These are phyloP conservation scores for Fonsecaea monophora DNA, from an alignment of 2,329 filamentous ascomycete genomes.

Conservation along the genomic window DNA sequence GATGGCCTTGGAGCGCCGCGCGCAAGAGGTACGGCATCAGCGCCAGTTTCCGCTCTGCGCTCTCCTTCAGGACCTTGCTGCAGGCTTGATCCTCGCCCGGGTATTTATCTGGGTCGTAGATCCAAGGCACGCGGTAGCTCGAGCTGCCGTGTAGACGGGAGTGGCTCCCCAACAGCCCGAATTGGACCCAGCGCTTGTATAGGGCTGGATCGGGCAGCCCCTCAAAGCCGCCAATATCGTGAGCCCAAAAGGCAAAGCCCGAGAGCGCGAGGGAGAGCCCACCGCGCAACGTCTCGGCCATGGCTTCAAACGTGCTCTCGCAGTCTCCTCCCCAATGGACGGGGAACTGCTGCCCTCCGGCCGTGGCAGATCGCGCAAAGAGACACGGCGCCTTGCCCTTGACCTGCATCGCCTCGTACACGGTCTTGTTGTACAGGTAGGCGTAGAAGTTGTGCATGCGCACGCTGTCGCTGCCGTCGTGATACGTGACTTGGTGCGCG, in stretches of 20 bases:
- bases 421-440: conserved; percentile 73
- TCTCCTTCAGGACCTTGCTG: conserved; percentile 61
- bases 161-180: conserved; percentile 73
- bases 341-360: conserved; percentile 73
- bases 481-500: conserved; percentile 65
- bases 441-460: conserved; percentile 81
- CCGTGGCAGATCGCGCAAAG: conserved; percentile 71
- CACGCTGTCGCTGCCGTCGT: conserved; percentile 65
- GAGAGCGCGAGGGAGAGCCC: conserved; percentile 69
- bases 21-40: conserved; percentile 66
- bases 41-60: conserved; percentile 61
- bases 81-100: conserved; percentile 58
- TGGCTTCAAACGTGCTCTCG: conserved; percentile 74
- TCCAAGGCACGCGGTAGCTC: conserved; percentile 78
- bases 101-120: conserved; percentile 59
- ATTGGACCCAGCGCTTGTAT: conserved; percentile 81
- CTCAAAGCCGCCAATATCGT: conserved; percentile 75
- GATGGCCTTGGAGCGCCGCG: conserved; percentile 58
- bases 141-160: conserved; percentile 73
- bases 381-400: conserved; percentile 60
- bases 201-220: conserved; percentile 70
- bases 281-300: conserved; percentile 73
- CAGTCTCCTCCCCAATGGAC: conserved; percentile 77
- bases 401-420: conserved; percentile 65
- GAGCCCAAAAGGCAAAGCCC: conserved; percentile 72